These are phyloP conservation scores for Jatropha podagrica DNA, from an alignment of 441 rosid genomes.

Conservation along the genomic window DNA sequence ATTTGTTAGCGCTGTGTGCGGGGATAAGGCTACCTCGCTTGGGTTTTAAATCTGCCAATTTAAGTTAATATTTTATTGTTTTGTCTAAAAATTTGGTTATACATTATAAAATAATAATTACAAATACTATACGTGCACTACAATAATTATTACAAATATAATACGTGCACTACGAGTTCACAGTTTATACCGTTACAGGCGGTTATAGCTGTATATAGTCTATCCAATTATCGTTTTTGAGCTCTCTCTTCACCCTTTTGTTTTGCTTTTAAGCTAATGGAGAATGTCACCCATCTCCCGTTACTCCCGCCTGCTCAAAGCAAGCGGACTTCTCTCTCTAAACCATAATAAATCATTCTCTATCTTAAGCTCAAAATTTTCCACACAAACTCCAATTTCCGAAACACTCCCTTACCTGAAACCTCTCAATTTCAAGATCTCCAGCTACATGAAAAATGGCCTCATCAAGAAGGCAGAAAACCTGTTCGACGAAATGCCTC, in stretches of 20 bases:
- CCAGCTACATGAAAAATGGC: conserved; percentile 30
- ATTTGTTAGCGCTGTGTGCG: background rate
- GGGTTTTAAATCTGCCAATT: conserved; percentile 8
- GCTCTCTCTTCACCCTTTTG: background rate
- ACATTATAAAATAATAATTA: no score
- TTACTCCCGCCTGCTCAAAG: conserved; percentile 14
- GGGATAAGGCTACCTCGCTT: conserved; percentile 31
- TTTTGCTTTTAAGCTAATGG: background rate
- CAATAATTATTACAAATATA: no score
- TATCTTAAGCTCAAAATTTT: conserved; percentile 8
- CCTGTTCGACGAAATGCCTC: conserved; percentile 46
- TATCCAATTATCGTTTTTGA: no score
- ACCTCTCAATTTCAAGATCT: conserved; percentile 31
- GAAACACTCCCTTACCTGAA: conserved; percentile 21
- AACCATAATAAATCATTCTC: conserved; percentile 24
- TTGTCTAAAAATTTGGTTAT: no score
- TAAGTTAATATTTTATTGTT: no score
- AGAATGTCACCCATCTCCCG: conserved; percentile 3
- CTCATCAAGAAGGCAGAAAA: conserved; percentile 31
- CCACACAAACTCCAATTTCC: conserved; percentile 10
- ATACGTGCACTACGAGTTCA: no score
- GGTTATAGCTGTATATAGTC: no score
- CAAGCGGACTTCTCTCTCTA: conserved; percentile 6
- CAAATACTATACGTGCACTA: no score
- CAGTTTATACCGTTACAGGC: no score